These are phyloP conservation scores for Trypanosoma congolense DNA, from an alignment of 208 protist species.

Conservation along the genomic window DNA sequence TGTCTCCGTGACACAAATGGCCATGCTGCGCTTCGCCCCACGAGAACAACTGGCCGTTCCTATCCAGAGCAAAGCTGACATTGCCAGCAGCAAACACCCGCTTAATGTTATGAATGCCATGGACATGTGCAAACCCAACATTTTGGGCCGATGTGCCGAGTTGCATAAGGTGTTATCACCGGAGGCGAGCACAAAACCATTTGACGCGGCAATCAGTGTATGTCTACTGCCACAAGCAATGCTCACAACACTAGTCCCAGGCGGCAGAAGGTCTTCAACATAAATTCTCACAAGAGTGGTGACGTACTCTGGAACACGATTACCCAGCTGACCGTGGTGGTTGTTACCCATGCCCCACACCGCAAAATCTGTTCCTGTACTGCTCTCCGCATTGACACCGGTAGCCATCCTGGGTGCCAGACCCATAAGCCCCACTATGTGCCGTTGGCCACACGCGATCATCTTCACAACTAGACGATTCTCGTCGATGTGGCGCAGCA, in stretches of 20 bases:
- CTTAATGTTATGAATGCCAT: constrained; percentile 43
- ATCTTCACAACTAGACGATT: constrained; percentile 34
- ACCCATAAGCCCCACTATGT: constrained; percentile 36
- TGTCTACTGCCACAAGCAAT: constrained; percentile 64
- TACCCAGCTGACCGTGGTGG: constrained; percentile 64
- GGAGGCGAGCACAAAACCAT: constrained; percentile 59
- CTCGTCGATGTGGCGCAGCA: constrained; percentile 5
- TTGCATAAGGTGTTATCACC: constrained; percentile 74
- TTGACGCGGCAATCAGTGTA: constrained; percentile 50
- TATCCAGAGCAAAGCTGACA: constrained; percentile 59
- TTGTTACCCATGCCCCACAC: constrained; percentile 78
- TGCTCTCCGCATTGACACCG: not conserved
- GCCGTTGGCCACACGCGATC: constrained; percentile 50
- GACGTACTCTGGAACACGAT: constrained; percentile 53
- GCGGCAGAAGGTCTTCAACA: constrained; percentile 43
- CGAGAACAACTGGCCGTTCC: constrained; percentile 53
- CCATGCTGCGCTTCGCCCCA: constrained; percentile 75
- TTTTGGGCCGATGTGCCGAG: constrained; percentile 43
- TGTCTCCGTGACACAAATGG: constrained; percentile 66
- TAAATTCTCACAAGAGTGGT: constrained; percentile 50
- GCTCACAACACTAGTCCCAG: constrained; percentile 16
- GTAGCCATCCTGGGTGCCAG: not conserved
- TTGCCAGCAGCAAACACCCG: constrained; percentile 56
- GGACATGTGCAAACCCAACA: constrained; percentile 40
- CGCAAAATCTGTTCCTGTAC: not conserved